Evolutionary conservation across 768 basidiomycete species (phyloP).

Genomic region (Suillus brevipes): DNA sequence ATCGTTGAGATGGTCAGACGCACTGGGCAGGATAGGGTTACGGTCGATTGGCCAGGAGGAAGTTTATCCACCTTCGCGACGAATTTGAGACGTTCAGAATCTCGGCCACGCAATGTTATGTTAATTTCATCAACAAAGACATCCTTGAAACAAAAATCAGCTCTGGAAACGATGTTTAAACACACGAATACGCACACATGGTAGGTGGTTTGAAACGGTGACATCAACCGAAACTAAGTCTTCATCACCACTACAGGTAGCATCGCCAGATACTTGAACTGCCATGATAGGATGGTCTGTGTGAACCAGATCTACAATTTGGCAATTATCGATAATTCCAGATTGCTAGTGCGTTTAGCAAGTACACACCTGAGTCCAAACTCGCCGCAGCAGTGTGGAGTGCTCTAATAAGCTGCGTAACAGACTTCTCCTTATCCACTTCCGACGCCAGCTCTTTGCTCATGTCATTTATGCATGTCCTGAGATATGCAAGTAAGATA

Average conservation of each 20-base stretch:
- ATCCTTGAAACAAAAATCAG: conserved; percentile 40
- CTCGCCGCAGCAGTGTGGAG: conserved; percentile 49
- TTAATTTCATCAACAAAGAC: conserved; percentile 63
- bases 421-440: conserved; percentile 50
- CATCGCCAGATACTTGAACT: conserved; percentile 47
- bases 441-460: conserved; percentile 55
- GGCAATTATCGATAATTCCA: conserved; percentile 14
- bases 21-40: conserved; percentile 74
- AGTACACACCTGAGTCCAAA: conserved; percentile 54
- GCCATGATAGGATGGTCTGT: conserved; percentile 70
- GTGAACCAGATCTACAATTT: conserved; percentile 57
- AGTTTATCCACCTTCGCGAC: conserved; percentile 43
- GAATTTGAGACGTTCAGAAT: conserved; percentile 63
- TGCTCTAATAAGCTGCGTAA: conserved; percentile 48
- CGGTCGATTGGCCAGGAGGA: conserved; percentile 54
- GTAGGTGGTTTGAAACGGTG: conserved; percentile 62
- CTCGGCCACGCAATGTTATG: conserved; percentile 60
- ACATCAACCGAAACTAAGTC: conserved; percentile 69
- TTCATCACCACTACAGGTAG: conserved; percentile 52
- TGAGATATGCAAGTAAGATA: conserved; percentile 73
- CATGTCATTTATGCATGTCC: conserved; percentile 58
- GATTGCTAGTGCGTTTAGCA: background rate
- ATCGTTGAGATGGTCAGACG: conserved; percentile 27
- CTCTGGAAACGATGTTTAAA: conserved; percentile 1
- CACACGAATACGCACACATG: conserved; percentile 61